Conservation (phyloP, 2,329 filamentous ascomycete species). For the Phoma sp. region DNA sequence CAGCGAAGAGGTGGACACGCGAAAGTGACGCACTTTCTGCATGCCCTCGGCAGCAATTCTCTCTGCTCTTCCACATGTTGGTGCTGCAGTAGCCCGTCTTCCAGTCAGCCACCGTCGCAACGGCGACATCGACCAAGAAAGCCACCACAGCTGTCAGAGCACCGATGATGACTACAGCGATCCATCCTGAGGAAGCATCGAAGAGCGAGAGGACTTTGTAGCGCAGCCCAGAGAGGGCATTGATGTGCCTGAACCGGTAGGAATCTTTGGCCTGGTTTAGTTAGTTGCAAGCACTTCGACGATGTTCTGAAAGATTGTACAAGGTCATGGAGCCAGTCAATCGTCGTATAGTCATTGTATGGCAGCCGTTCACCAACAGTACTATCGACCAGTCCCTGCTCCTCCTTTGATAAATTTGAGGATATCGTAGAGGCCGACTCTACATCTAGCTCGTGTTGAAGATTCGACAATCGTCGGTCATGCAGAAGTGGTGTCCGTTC, state of each 20-base stretch:
- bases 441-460: constrained; percentile 49
- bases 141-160: constrained; percentile 62
- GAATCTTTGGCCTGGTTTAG: constrained; percentile 61
- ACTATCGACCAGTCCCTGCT: constrained; percentile 54
- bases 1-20: not conserved
- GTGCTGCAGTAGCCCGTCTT: constrained; percentile 62
- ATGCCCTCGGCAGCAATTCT: constrained; percentile 56
- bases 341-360: constrained; percentile 67
- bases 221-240: constrained; percentile 52
- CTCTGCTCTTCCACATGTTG: constrained; percentile 55
- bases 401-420: constrained; percentile 56
- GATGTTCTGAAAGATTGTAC: constrained; percentile 33
- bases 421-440: constrained; percentile 53
- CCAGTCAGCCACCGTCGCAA: constrained; percentile 62
- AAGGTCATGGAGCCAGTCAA: constrained; percentile 67
- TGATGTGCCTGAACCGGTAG: constrained; percentile 57
- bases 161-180: constrained; percentile 61
- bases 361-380: constrained; percentile 62
- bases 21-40: not conserved
- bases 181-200: constrained; percentile 62
- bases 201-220: constrained; percentile 50
- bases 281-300: not conserved
- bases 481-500: constrained; percentile 47
- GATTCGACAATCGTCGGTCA: constrained; percentile 37
- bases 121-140: constrained; percentile 61